These are phyloP conservation scores for Thielaviopsis musarum DNA, from an alignment of 2,329 filamentous ascomycete species.

Conservation along the genomic window DNA sequence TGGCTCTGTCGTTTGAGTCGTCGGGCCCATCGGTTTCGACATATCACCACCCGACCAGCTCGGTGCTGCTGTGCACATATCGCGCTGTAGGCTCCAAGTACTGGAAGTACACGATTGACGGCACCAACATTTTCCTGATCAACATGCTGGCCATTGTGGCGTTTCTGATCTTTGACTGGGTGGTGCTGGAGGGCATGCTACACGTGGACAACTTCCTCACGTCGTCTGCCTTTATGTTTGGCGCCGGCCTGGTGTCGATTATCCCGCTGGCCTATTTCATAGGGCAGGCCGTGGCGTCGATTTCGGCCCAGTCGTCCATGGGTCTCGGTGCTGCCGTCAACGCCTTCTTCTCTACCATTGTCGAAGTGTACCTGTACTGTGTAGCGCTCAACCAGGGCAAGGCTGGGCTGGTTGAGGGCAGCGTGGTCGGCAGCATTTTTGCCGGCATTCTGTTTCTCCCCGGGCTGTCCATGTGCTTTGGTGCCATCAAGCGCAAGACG, in stretches of 20 bases:
- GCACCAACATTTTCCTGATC: constrained; percentile 97
- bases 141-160: constrained; percentile 88
- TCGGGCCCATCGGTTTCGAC: constrained; percentile 60
- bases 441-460: constrained; percentile 90
- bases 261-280: constrained; percentile 98
- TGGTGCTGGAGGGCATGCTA: constrained; percentile 53
- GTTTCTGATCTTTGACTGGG: constrained; percentile 90
- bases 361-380: constrained; percentile 96
- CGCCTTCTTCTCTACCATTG: constrained; percentile 92
- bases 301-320: constrained; percentile 97
- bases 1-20: constrained; percentile 85
- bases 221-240: constrained; percentile 71
- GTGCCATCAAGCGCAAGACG: constrained; percentile 92
- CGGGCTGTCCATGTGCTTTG: constrained; percentile 95
- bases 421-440: constrained; percentile 95
- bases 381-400: constrained; percentile 87
- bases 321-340: constrained; percentile 93
- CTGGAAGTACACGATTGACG: constrained; percentile 98
- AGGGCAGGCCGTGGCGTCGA: constrained; percentile 92
- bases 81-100: constrained; percentile 86
- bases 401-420: constrained; percentile 81
- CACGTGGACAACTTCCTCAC: constrained; percentile 59
- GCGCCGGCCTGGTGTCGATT: constrained; percentile 71
- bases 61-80: constrained; percentile 91
- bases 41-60: constrained; percentile 56